phyloP scores from a whole-genome alignment of 2,329 filamentous ascomycete species.

The Tolypocladium cylindrosporum region DNA sequence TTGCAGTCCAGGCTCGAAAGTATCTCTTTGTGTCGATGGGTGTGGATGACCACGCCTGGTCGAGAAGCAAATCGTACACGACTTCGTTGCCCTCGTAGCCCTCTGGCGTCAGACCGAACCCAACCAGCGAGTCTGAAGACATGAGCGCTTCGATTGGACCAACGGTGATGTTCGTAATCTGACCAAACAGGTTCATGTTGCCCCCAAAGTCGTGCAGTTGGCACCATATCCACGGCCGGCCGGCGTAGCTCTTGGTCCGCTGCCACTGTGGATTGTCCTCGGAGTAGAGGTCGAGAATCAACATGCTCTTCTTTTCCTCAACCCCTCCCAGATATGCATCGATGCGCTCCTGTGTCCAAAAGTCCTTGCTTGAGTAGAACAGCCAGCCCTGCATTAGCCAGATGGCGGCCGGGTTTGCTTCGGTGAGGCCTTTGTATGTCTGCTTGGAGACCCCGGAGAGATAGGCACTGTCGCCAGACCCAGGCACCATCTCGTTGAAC shows the following conservation, averaged over 20 bases:
- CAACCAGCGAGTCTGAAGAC: slow-evolving; percentile 30
- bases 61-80: slow-evolving; percentile 38
- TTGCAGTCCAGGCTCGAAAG: slow-evolving; percentile 33
- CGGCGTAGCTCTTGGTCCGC: slow-evolving; percentile 36
- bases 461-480: slow-evolving; percentile 32
- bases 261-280: slow-evolving; percentile 40
- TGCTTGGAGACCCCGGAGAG: slow-evolving; percentile 17
- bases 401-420: slow-evolving; percentile 33
- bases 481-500: slow-evolving; percentile 41
- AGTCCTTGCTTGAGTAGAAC: slow-evolving; percentile 31
- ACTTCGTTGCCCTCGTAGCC: slow-evolving; percentile 43
- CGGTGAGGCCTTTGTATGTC: slow-evolving; percentile 36
- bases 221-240: slow-evolving; percentile 45
- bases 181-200: slow-evolving; percentile 39
- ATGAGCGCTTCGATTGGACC: slow-evolving; percentile 33
- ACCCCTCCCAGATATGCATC: slow-evolving; percentile 39
- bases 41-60: slow-evolving; percentile 35
- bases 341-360: slow-evolving; percentile 34
- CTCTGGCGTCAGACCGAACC: slow-evolving; percentile 38
- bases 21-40: slow-evolving; percentile 34
- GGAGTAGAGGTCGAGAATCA: slow-evolving; percentile 40
- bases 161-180: slow-evolving; percentile 36
- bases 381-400: slow-evolving; percentile 45
- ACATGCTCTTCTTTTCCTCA: slow-evolving; percentile 30
- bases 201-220: slow-evolving; percentile 40